Conservation (phyloP, 2,329 filamentous ascomycete species). For the Grosmannia huntii region DNA sequence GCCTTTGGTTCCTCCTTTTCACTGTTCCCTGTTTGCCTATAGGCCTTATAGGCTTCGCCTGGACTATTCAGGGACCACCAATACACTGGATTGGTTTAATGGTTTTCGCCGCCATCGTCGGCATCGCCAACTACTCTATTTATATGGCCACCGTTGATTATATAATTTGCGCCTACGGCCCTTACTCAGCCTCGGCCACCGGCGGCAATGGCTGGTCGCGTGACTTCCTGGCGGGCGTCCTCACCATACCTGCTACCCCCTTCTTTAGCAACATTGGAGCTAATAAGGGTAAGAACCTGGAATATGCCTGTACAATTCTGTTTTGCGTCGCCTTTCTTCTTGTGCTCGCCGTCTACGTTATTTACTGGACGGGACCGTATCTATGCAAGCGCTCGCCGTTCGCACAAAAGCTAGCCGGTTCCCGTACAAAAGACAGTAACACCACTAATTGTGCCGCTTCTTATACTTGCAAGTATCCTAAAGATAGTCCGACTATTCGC, state of each 20-base stretch:
- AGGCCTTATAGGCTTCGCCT: slow-evolving; percentile 58
- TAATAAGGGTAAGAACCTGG: slow-evolving; percentile 31
- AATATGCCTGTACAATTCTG: slow-evolving; percentile 51
- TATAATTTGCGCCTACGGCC: slow-evolving; percentile 59
- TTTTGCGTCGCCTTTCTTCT: slow-evolving; percentile 48
- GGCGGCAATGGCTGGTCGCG: slow-evolving; percentile 64
- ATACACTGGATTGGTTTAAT: slow-evolving; percentile 57
- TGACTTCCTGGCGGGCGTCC: slow-evolving; percentile 60
- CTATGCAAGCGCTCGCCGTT: slow-evolving; percentile 51
- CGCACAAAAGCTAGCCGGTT: slow-evolving; percentile 44
- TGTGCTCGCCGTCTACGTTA: slow-evolving; percentile 50
- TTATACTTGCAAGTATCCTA: too few relatives aligned
- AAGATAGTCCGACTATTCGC: too few relatives aligned
- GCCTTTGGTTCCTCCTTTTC: slow-evolving; percentile 52
- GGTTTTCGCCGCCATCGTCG: slow-evolving; percentile 52
- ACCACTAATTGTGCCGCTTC: too few relatives aligned
- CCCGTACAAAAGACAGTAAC: not conserved
- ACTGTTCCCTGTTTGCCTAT: slow-evolving; percentile 48
- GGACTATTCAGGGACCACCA: slow-evolving; percentile 50
- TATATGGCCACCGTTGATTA: slow-evolving; percentile 72
- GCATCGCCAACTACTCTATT: slow-evolving; percentile 61
- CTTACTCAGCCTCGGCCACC: slow-evolving; percentile 61
- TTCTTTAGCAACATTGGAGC: slow-evolving; percentile 47
- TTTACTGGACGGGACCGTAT: slow-evolving; percentile 51
- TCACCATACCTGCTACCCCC: slow-evolving; percentile 54